Conservation (phyloP, 306 rosid genomes). For the Pueraria montana region DNA sequence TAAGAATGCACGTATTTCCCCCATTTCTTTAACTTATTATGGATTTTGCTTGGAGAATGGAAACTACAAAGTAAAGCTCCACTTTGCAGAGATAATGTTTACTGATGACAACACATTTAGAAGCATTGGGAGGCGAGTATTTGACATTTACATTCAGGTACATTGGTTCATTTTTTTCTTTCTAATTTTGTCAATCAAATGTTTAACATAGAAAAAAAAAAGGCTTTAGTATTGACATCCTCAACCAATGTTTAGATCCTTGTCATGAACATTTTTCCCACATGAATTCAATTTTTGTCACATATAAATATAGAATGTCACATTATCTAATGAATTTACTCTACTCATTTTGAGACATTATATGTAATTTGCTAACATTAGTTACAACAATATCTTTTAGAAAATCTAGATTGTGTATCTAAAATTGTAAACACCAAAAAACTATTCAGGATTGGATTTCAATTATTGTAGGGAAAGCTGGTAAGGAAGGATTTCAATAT, state of each 20-base stretch:
- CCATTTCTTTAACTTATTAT: not conserved
- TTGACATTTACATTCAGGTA: slow-evolving; percentile 53
- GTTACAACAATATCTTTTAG: too few relatives aligned
- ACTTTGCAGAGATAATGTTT: slow-evolving; percentile 58
- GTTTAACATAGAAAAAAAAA: too few relatives aligned
- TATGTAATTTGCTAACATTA: too few relatives aligned
- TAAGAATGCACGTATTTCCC: not conserved
- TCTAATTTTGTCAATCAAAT: not conserved
- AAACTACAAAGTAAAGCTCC: slow-evolving; percentile 27
- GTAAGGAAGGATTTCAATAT: slow-evolving; percentile 55
- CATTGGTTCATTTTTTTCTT: not conserved
- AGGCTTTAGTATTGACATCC: too few relatives aligned
- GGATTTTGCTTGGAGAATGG: not conserved
- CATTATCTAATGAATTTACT: not conserved
- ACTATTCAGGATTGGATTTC: not conserved
- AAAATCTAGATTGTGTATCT: too few relatives aligned
- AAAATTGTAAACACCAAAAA: not conserved
- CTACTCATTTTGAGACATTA: too few relatives aligned
- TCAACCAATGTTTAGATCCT: too few relatives aligned
- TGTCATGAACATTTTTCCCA: too few relatives aligned
- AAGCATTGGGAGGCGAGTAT: slow-evolving; percentile 55
- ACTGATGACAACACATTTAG: not conserved
- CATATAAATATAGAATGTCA: too few relatives aligned
- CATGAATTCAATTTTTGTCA: too few relatives aligned
- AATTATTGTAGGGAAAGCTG: slow-evolving; percentile 45